Conservation (phyloP, 345 rosid species). For the Toxicodendron radicans region DNA sequence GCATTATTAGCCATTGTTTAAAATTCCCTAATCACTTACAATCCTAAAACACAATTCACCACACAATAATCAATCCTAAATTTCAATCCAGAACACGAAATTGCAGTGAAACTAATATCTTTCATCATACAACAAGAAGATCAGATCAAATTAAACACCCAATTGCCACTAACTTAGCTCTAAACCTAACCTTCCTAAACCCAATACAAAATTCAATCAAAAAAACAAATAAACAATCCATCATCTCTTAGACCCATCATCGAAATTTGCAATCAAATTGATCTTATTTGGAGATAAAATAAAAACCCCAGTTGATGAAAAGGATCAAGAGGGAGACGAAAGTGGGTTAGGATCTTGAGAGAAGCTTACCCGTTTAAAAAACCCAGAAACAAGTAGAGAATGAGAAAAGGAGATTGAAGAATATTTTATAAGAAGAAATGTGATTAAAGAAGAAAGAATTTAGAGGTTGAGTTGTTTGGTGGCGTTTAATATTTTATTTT, state of each 20-base stretch:
- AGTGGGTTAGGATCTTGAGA: slow-evolving; percentile 4
- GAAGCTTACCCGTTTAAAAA: slow-evolving; percentile 8
- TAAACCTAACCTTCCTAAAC: slow-evolving; percentile 11
- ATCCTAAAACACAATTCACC: slow-evolving; percentile 23
- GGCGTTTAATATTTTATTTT: background rate
- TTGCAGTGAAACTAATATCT: background rate
- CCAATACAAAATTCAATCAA: background rate
- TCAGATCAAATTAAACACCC: slow-evolving; percentile 12
- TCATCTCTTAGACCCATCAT: background rate
- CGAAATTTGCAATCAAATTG: background rate
- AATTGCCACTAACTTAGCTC: background rate
- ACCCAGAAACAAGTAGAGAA: slow-evolving; percentile 11
- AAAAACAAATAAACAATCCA: background rate
- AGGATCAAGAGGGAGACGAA: background rate
- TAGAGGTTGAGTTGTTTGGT: slow-evolving; percentile 7
- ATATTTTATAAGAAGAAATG: background rate
- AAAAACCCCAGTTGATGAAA: slow-evolving; percentile 1
- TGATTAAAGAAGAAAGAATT: background rate
- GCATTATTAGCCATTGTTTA: slow-evolving; percentile 36
- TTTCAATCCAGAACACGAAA: slow-evolving; percentile 7
- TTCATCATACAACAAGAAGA: background rate
- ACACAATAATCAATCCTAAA: slow-evolving; percentile 21
- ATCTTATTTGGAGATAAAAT: background rate
- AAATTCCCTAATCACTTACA: slow-evolving; percentile 21
- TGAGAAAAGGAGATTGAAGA: background rate